Base-by-base conservation (phyloP, 2,329 filamentous ascomycete species). In the Chaetoscypha palmicola region DNA sequence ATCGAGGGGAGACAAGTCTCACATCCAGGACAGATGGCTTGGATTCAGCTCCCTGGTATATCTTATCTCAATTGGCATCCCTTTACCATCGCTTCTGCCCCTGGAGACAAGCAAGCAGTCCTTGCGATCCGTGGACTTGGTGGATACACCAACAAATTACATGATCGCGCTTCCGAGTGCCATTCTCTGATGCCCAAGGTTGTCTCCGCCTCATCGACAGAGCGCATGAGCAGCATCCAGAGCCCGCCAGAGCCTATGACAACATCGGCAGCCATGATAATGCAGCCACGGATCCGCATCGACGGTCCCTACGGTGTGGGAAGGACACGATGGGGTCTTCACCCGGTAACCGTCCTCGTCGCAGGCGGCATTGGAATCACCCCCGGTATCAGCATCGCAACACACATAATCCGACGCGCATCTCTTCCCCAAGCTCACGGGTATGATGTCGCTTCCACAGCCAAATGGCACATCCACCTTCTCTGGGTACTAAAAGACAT, bases 311-410 rank as follows among this genome's bases (percentile, higher is more conserved):
- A 57, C 24, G 52, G 55, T 4, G 43, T 54, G 11, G 45, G 51
- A 3, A 30, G 48, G 2, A 32, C 53, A 22, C 45, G 48, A 36
- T 53, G 51, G 53, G 51, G 40, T 4, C 22, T 39, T 23, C 33
- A 51, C 22, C 48, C 53, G 5, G 48, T 56, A 8, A 44, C 46
- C 2, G 44, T 53, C 8, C 47, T 58, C 5, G 44, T 58, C 12
- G 55, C 54, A 5, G 55, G 54, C 14, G 55, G 55, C 8, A 54
- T 58, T 20, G 55, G 55, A 5, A 58, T 57, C 41, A 57, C 55
- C 12, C 55, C 54, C 4, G 51, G 43, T 2, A 53, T 58, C 10
- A 49, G 49, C 38, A 58, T 58, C 24, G 48, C 47, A n/a, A 46
- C 53, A 3, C 40, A 53, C 40, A 48, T 58, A 14, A 45, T 53